These are phyloP conservation scores for Biscogniauxia mediterranea DNA, from an alignment of 2,329 filamentous ascomycete species.

Conservation along the genomic window DNA sequence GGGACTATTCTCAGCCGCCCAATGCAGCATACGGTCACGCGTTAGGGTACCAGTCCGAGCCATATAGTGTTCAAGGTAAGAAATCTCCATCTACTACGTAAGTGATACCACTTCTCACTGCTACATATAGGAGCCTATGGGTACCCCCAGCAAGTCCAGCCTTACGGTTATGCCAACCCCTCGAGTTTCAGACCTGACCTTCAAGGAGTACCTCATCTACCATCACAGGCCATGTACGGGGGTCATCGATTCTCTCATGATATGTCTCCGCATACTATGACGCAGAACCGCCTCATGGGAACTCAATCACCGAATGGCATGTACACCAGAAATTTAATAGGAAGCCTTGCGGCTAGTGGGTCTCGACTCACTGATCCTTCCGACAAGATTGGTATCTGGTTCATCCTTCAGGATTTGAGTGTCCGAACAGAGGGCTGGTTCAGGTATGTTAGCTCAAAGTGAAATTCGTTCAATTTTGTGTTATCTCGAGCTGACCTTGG, in stretches of 20 bases:
- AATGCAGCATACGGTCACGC: constrained; percentile 25
- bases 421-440: constrained; percentile 91
- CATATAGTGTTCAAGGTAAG: constrained; percentile 29
- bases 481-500: constrained; percentile 9
- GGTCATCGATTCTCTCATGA: constrained; percentile 35
- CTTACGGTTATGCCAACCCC: constrained; percentile 24
- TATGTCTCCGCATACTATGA: constrained; percentile 37
- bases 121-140: constrained; percentile 21
- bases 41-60: constrained; percentile 27
- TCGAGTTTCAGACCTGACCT: constrained; percentile 27
- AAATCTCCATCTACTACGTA: neutral
- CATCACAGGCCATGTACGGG: constrained; percentile 31
- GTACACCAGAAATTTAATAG: constrained; percentile 94
- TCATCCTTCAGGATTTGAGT: constrained; percentile 91
- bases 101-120: constrained; percentile 10
- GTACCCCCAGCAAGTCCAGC: constrained; percentile 28
- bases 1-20: constrained; percentile 27
- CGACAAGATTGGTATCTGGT: constrained; percentile 89
- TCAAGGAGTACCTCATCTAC: constrained; percentile 25
- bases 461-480: neutral
- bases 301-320: constrained; percentile 65
- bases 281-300: constrained; percentile 34
- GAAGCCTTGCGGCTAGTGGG: constrained; percentile 84
- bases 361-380: constrained; percentile 77
- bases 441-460: constrained; percentile 55